Conservation (phyloP, 805 yeast species). For the Wickerhamomyces bisporus region DNA sequence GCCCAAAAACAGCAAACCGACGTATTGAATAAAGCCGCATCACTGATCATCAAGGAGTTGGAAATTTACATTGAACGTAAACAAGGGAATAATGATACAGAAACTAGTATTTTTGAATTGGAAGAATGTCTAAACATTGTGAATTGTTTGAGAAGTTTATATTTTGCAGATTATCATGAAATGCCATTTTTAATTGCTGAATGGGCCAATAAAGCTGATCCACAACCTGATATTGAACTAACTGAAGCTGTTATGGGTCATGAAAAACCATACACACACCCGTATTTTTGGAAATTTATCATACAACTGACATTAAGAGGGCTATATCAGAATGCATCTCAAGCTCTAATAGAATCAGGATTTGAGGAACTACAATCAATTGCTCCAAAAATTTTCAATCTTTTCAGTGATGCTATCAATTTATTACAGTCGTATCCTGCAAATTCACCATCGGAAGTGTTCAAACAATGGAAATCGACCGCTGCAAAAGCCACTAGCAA, state of each 20-base stretch:
- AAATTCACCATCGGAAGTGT: slow-evolving; percentile 23
- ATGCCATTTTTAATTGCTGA: slow-evolving; percentile 38
- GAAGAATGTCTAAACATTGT: slow-evolving; percentile 48
- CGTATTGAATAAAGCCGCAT: slow-evolving; percentile 31
- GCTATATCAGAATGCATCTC: slow-evolving; percentile 47
- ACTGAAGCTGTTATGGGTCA: slow-evolving; percentile 39
- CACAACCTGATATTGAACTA: slow-evolving; percentile 52
- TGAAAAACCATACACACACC: slow-evolving; percentile 42
- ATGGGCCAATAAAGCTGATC: slow-evolving; percentile 71
- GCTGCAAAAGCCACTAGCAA: slow-evolving; percentile 21
- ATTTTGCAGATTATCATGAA: slow-evolving; percentile 33
- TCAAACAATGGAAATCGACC: slow-evolving; percentile 34
- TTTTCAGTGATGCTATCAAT: slow-evolving; percentile 28
- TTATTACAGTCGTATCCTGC: slow-evolving; percentile 32
- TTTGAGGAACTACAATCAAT: slow-evolving; percentile 32
- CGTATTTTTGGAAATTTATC: slow-evolving; percentile 58
- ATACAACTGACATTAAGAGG: slow-evolving; percentile 59
- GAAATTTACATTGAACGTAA: slow-evolving; percentile 28
- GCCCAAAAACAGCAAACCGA: slow-evolving; percentile 30
- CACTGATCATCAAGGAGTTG: slow-evolving; percentile 28
- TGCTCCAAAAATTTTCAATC: slow-evolving; percentile 22
- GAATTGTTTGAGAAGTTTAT: slow-evolving; percentile 52
- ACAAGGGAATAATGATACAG: slow-evolving; percentile 25
- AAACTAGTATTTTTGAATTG: slow-evolving; percentile 29
- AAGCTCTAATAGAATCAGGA: slow-evolving; percentile 39